Evolutionary conservation across 2,329 filamentous ascomycete genomes (phyloP), one percentile per base, ranked within the genome.

Genomic region (Verticillium nubilum): DNA sequence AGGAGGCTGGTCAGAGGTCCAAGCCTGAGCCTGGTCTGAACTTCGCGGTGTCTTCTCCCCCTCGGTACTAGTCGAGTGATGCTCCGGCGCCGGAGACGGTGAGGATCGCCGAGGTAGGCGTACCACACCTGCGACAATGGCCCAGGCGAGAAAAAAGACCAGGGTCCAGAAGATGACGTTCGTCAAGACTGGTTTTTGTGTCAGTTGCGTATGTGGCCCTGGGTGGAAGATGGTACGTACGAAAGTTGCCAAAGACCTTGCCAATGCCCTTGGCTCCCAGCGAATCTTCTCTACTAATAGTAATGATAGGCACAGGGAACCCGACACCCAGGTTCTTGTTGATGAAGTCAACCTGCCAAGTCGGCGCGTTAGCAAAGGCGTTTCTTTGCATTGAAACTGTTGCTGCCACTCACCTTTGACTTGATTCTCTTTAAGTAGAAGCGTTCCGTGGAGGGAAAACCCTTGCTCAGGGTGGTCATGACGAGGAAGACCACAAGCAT

Each of bases 271-370:
- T 62, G 19, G 68, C 64, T 19, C 69, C 66, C 7, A 76, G 62
- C 12, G 73, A 64, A 6, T 74, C 61, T 2, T 67, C 65, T n/a
- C 70, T 65, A 42, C 75, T 74, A 15, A 82, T 73, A 71, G 78
- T 77, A 1, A 81, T 68, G 2, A 83, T 73, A 0, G 81, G 80
- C 2, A 82, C 73, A 0, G 78, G 76, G 63, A 83, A 83, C 3
- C 78, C 80, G 5, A 82, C 66, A 0, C 80, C 80, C 63, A 83
- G 75, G 65, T 83, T 78, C 2, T 73, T 68, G 62, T 83, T 83
- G 58, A 83, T 73, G 10, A 82, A 73, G 54, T 82, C 74, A 25
- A 80, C 72, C 79, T 83, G 56, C 2, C 4, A 12, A 2, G n/a
- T 25, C 59, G 66, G 4, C n/a, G 10, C 17, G 29, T 53, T 3